A percentile compares a stretch with the other conserved stretches of the same genome.
Conservation (phyloP, 345 rosid species). For the Lepidium aucheri region DNA sequence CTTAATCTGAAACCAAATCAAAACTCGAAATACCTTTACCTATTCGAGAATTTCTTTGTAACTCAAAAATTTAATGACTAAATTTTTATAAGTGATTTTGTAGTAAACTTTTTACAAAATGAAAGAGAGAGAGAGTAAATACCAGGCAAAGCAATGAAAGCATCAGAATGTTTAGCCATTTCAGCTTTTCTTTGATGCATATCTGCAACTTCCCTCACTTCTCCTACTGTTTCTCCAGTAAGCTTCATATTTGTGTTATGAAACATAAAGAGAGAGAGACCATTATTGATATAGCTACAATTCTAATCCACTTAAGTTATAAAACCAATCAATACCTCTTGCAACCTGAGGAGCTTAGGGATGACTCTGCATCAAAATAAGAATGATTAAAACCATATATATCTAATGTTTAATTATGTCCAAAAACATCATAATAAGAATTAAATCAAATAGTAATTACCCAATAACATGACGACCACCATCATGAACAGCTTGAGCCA, state of each 20-base stretch:
- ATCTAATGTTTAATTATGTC: no score
- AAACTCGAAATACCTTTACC: no score
- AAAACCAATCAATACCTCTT: slow-evolving; percentile 29
- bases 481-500: slow-evolving; percentile 93
- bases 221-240: slow-evolving; percentile 41
- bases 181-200: slow-evolving; percentile 59
- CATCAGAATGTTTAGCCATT: slow-evolving; percentile 48
- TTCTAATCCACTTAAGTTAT: not conserved
- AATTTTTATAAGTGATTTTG: not conserved
- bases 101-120: no score
- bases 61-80: not conserved
- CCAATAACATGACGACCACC: slow-evolving; percentile 99
- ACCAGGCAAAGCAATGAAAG: slow-evolving; percentile 47
- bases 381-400: not conserved
- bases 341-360: slow-evolving; percentile 39
- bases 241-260: slow-evolving; percentile 16
- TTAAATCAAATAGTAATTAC: slow-evolving; percentile 27
- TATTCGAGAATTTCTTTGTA: no score
- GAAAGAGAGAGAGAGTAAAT: not conserved
- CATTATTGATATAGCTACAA: not conserved
- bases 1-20: no score
- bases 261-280: not conserved
- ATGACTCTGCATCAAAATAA: slow-evolving; percentile 33
- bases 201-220: slow-evolving; percentile 33
- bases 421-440: not conserved